phyloP scores from a whole-genome alignment of 1,284 basidiomycete genomes.

The Grifola frondosa region DNA sequence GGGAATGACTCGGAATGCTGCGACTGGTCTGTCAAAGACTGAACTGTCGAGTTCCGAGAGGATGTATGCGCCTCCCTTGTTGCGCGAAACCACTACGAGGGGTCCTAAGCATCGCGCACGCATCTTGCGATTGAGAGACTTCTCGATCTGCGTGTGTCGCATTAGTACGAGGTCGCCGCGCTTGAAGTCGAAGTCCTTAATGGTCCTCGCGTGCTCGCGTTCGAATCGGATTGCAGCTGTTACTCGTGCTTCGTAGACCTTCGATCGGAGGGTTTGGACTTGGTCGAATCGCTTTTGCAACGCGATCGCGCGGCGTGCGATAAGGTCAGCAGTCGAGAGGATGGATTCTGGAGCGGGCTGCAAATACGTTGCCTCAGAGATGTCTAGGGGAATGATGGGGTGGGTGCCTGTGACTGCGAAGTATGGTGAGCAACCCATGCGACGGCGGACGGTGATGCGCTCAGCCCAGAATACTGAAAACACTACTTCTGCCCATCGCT shows the following conservation, averaged over 20 bases:
- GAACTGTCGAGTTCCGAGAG: slow-evolving; percentile 34
- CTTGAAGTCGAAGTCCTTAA: slow-evolving; percentile 34
- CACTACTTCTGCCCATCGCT: slow-evolving; percentile 29
- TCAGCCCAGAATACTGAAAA: slow-evolving; percentile 43
- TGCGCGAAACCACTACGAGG: slow-evolving; percentile 33
- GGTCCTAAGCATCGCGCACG: slow-evolving; percentile 24
- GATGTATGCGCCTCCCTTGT: slow-evolving; percentile 31
- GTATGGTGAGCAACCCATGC: slow-evolving; percentile 37
- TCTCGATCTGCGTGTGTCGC: slow-evolving; percentile 36
- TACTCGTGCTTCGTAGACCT: slow-evolving; percentile 23
- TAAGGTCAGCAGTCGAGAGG: slow-evolving; percentile 25
- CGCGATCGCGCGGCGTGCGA: slow-evolving; percentile 20
- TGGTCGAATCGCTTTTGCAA: slow-evolving; percentile 27
- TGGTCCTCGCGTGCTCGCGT: slow-evolving; percentile 21
- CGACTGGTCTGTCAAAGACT: slow-evolving; percentile 26
- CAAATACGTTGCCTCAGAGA: slow-evolving; percentile 40
- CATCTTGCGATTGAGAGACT: slow-evolving; percentile 34
- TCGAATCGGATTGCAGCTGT: slow-evolving; percentile 23
- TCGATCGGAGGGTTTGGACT: slow-evolving; percentile 8
- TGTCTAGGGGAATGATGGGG: slow-evolving; percentile 40
- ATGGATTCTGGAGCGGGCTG: slow-evolving; percentile 17
- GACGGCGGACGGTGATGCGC: slow-evolving; percentile 29
- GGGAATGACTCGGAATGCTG: slow-evolving; percentile 35
- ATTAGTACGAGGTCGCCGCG: slow-evolving; percentile 37
- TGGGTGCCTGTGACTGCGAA: slow-evolving; percentile 37